These are phyloP conservation scores for Avena atlantica DNA, from an alignment of 176 grass and related monocot genomes.

Conservation along the genomic window DNA sequence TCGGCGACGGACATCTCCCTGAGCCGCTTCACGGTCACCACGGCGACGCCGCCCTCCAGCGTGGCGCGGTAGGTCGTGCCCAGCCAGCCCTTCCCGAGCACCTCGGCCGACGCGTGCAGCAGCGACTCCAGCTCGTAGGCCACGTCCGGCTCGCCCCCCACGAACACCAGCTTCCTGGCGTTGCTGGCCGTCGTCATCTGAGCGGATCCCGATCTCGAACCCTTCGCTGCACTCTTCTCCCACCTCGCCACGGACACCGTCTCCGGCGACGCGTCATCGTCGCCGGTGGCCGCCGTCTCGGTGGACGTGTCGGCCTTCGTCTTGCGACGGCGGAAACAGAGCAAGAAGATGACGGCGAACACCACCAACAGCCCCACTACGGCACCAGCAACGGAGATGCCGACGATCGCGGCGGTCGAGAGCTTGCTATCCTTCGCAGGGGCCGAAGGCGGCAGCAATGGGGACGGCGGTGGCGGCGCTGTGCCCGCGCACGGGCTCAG, in stretches of 20 bases:
- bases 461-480: constrained; percentile 17
- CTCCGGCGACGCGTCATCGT: constrained; percentile 22
- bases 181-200: neutral
- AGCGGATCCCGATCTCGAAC: constrained; percentile 21
- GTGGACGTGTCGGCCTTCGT: neutral
- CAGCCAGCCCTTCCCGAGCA: constrained; percentile 78
- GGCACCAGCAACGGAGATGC: constrained; percentile 57
- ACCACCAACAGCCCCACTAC: constrained; percentile 42
- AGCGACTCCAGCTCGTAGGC: constrained; percentile 79
- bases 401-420: constrained; percentile 60
- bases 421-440: constrained; percentile 47
- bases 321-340: constrained; percentile 29
- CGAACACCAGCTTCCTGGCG: constrained; percentile 76
- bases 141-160: constrained; percentile 41
- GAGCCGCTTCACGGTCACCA: constrained; percentile 71
- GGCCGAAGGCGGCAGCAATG: neutral
- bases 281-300: constrained; percentile 24
- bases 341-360: constrained; percentile 48
- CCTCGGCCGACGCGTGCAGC: constrained; percentile 80
- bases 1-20: constrained; percentile 58
- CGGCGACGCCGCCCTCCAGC: constrained; percentile 63
- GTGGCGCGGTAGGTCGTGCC: constrained; percentile 87
- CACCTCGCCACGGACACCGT: constrained; percentile 27
- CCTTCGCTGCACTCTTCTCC: neutral
- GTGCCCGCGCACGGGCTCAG: constrained; percentile 47